phyloP scores from a whole-genome alignment of 2,329 filamentous ascomycete species.

The Ophiostoma montium region DNA sequence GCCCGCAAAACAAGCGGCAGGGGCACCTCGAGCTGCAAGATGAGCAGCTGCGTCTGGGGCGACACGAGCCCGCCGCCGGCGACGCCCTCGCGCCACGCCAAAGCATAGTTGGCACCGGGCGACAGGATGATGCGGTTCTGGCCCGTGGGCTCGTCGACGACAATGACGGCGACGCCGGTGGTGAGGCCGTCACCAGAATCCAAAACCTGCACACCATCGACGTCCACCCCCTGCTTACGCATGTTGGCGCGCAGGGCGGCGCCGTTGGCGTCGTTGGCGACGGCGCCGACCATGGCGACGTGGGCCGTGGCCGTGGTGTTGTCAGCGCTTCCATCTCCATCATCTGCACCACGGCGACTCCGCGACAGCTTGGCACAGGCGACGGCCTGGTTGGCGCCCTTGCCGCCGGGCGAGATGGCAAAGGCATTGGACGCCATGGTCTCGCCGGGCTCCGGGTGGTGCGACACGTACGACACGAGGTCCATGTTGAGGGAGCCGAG shows the following conservation, averaged over 20 bases:
- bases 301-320: constrained; percentile 21
- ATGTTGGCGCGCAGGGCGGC: constrained; percentile 44
- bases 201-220: constrained; percentile 32
- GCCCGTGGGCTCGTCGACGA: constrained; percentile 58
- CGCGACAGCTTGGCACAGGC: constrained; percentile 73
- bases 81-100: constrained; percentile 24
- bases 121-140: constrained; percentile 66
- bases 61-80: constrained; percentile 14
- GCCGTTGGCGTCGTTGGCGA: constrained; percentile 56
- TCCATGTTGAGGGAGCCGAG: constrained; percentile 93
- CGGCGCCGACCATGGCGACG: constrained; percentile 61
- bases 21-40: constrained; percentile 48
- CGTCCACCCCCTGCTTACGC: constrained; percentile 46
- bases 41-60: constrained; percentile 36
- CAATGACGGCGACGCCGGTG: constrained; percentile 62
- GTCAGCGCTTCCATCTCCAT: constrained; percentile 19
- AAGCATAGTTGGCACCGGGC: constrained; percentile 53
- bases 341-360: constrained; percentile 22
- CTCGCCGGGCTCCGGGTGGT: constrained; percentile 73
- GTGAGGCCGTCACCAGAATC: constrained; percentile 27
- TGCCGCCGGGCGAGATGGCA: constrained; percentile 71
- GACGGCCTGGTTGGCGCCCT: constrained; percentile 91
- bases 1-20: constrained; percentile 36
- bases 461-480: constrained; percentile 74
- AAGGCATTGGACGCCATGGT: constrained; percentile 72